Conservation (phyloP, 2,329 filamentous ascomycete genomes). For the Fusarium stilboides region DNA sequence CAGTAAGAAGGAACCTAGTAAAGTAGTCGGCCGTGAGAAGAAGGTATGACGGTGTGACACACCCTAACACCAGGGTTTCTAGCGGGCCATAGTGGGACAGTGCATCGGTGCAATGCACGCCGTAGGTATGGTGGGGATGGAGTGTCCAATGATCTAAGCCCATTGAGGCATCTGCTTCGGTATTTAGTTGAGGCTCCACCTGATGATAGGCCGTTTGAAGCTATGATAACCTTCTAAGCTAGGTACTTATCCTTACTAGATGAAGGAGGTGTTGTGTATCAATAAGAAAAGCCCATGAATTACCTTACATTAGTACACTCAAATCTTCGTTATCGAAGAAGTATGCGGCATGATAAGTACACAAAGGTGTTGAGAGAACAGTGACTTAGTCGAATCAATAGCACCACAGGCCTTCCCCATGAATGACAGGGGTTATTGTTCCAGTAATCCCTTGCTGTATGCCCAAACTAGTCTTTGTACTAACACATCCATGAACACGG, state of each 20-base stretch:
- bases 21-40: slow-evolving; percentile 19
- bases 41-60: slow-evolving; percentile 43
- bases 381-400: too few species aligned
- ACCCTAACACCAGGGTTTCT: slow-evolving; percentile 22
- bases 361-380: neutral
- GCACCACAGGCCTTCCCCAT: too few species aligned
- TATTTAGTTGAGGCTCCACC: slow-evolving; percentile 26
- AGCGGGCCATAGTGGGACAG: slow-evolving; percentile 28
- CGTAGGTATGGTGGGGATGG: slow-evolving; percentile 5
- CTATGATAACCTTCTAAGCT: neutral
- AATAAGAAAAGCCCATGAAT: neutral
- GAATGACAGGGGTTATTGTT: neutral
- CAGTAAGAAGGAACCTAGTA: slow-evolving; percentile 28
- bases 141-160: slow-evolving; percentile 24
- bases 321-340: neutral
- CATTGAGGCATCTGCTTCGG: slow-evolving; percentile 36
- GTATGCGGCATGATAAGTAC: neutral
- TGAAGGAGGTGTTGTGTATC: slow-evolving; percentile 16
- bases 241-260: slow-evolving; percentile 13
- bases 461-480: neutral
- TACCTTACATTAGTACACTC: too few species aligned
- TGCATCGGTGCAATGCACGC: slow-evolving; percentile 32
- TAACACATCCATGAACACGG: neutral
- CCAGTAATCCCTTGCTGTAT: neutral
- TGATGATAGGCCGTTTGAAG: neutral